Percentiles rank a stretch among this genome's conserved stretches.
These are phyloP conservation scores for Blastobotrys serpentis DNA, from an alignment of 1,139 yeast genomes.

Conservation along the genomic window DNA sequence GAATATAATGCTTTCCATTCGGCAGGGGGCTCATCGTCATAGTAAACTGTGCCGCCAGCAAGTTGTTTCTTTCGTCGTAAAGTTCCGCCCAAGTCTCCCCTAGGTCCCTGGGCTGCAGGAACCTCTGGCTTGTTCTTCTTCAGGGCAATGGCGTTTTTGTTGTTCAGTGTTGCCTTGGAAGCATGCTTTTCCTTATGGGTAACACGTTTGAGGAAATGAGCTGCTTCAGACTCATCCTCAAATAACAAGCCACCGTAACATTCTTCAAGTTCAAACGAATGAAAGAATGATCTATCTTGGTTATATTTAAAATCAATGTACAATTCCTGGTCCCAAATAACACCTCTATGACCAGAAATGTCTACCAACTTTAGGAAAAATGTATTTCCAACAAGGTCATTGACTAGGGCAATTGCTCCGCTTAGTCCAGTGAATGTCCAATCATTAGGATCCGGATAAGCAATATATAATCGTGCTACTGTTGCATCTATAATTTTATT, in stretches of 20 bases:
- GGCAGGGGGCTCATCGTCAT: conserved; percentile 79
- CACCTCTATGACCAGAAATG: conserved; percentile 75
- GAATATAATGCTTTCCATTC: conserved; percentile 79
- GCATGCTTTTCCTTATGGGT: conserved; percentile 76
- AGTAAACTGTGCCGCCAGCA: conserved; percentile 55
- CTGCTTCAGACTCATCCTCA: conserved; percentile 86
- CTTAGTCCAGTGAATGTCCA: conserved; percentile 89
- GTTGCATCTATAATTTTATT: conserved; percentile 90
- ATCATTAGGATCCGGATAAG: conserved; percentile 74
- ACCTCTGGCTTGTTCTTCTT: conserved; percentile 44
- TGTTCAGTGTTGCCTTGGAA: conserved; percentile 77
- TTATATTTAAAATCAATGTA: conserved; percentile 84
- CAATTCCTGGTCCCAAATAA: conserved; percentile 94
- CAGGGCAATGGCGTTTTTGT: conserved; percentile 83
- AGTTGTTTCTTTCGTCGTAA: conserved; percentile 54
- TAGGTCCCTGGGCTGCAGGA: conserved; percentile 58
- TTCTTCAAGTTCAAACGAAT: conserved; percentile 88
- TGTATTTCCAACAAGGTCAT: conserved; percentile 92
- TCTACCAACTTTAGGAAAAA: conserved; percentile 88
- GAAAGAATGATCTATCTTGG: conserved; percentile 94
- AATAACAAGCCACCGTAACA: conserved; percentile 86
- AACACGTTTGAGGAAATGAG: conserved; percentile 77
- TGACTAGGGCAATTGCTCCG: conserved; percentile 85
- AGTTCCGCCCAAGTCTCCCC: conserved; percentile 53
- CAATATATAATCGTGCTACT: conserved; percentile 83